These are phyloP conservation scores for Catharanthus roseus DNA, from an alignment of 257 asterid genomes.

Conservation along the genomic window DNA sequence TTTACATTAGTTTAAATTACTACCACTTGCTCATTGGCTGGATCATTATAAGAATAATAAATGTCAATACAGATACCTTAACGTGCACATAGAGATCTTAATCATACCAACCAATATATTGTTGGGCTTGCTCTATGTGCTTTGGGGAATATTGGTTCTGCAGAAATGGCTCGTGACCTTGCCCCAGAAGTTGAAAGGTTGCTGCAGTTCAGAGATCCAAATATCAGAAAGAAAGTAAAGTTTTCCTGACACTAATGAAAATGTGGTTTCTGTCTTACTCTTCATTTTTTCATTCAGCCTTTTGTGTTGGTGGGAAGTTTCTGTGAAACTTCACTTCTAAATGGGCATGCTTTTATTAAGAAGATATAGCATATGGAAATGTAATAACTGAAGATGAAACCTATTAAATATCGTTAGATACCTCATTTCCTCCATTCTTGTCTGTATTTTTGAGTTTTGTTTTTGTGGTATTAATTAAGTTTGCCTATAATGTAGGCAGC, in stretches of 20 bases:
- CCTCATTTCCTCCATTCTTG: neutral
- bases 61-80: constrained; percentile 38
- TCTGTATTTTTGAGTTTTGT: neutral
- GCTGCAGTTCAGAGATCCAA: constrained; percentile 95
- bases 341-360: neutral
- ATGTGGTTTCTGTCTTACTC: neutral
- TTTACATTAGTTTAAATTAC: neutral
- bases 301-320: neutral
- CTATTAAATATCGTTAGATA: neutral
- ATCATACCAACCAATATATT: constrained; percentile 90
- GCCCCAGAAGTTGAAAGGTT: constrained; percentile 98
- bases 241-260: constrained; percentile 2
- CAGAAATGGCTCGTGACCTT: constrained; percentile 99
- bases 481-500: constrained; percentile 63
- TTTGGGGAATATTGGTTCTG: constrained; percentile 93
- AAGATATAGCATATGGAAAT: neutral
- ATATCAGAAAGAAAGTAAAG: constrained; percentile 88
- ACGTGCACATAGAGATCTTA: constrained; percentile 75
- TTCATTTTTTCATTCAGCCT: neutral
- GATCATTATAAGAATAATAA: neutral
- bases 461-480: constrained; percentile 15
- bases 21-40: neutral
- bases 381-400: neutral
- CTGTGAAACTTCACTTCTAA: neutral
- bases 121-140: constrained; percentile 99